Conservation (phyloP, 2,329 filamentous ascomycete species). For the Hymenoscyphus salicellus region DNA sequence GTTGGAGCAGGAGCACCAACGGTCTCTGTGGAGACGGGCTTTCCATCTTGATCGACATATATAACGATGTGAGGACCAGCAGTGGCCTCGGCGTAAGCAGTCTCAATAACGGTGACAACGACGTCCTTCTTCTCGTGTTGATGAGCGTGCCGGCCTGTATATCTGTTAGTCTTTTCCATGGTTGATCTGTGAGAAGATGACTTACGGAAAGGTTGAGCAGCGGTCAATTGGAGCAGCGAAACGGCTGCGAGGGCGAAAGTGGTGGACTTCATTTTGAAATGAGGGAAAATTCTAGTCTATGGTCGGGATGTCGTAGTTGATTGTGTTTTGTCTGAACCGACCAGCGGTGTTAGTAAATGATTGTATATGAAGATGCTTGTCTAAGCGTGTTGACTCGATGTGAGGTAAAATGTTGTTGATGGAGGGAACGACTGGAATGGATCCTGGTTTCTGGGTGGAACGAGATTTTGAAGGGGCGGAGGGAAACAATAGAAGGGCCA, state of each 20-base stretch:
- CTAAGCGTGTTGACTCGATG: not conserved
- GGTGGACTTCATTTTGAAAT: slow-evolving; percentile 45
- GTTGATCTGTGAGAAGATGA: not conserved
- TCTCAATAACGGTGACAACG: slow-evolving; percentile 4
- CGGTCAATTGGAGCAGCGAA: slow-evolving; percentile 41
- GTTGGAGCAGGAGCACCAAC: slow-evolving; percentile 11
- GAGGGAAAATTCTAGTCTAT: slow-evolving; percentile 15
- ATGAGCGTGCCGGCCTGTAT: slow-evolving; percentile 27
- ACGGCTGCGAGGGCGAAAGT: slow-evolving; percentile 39
- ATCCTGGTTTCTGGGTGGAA: not conserved
- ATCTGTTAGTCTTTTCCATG: not conserved
- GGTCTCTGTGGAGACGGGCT: slow-evolving; percentile 46
- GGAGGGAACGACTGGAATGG: not conserved
- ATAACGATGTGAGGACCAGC: slow-evolving; percentile 47
- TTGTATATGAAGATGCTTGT: not conserved
- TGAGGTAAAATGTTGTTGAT: not conserved
- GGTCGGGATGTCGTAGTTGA: slow-evolving; percentile 15
- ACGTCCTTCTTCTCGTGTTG: slow-evolving; percentile 30
- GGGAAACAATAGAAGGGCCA: not conserved
- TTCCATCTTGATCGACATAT: slow-evolving; percentile 58
- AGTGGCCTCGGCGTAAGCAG: slow-evolving; percentile 37
- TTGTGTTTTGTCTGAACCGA: slow-evolving; percentile 17
- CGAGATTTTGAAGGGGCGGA: not conserved
- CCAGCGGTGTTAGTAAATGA: slow-evolving; percentile 24
- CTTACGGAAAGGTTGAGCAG: slow-evolving; percentile 40